Percentiles rank a stretch among this genome's conserved stretches.
Evolutionary conservation across 495 filamentous ascomycete species (phyloP).

Genomic region (Xeromyces bisporus): DNA sequence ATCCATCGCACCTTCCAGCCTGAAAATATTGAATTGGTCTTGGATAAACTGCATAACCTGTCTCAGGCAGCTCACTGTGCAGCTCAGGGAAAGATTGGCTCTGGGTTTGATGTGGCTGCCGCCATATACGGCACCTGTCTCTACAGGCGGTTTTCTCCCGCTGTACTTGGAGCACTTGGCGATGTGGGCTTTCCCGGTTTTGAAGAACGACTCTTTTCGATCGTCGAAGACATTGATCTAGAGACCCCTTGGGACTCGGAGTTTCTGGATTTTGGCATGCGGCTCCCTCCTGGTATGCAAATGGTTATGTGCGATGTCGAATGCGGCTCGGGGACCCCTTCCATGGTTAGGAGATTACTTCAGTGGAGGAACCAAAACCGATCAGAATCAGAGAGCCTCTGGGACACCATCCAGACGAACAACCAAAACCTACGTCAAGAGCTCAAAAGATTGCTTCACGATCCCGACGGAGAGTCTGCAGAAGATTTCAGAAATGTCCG

Average conservation of each 20-base stretch:
- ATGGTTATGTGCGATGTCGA: constrained; percentile 92
- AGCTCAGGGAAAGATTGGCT: constrained; percentile 90
- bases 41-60: constrained; percentile 65
- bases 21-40: constrained; percentile 34
- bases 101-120: constrained; percentile 89
- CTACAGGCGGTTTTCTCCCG: constrained; percentile 80
- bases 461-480: constrained; percentile 12
- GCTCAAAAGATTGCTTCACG: constrained; percentile 30
- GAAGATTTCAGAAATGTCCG: constrained; percentile 21
- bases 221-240: constrained; percentile 43
- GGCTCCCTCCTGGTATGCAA: constrained; percentile 46
- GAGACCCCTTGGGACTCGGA: constrained; percentile 58
- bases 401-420: constrained; percentile 51
- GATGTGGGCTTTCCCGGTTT: constrained; percentile 49
- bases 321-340: constrained; percentile 81
- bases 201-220: constrained; percentile 37
- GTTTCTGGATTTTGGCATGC: constrained; percentile 43
- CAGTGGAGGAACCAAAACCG: constrained; percentile 58
- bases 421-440: constrained; percentile 57
- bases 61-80: constrained; percentile 88
- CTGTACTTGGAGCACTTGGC: constrained; percentile 46
- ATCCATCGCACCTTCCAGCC: constrained; percentile 62
- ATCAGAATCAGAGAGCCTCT: constrained; percentile 49
- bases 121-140: constrained; percentile 81
- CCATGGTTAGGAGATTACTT: constrained; percentile 86